Evolutionary conservation across 2,329 filamentous ascomycete genomes (phyloP), one percentile per base, ranked within the genome.

Genomic region (Fusarium circinatum): DNA sequence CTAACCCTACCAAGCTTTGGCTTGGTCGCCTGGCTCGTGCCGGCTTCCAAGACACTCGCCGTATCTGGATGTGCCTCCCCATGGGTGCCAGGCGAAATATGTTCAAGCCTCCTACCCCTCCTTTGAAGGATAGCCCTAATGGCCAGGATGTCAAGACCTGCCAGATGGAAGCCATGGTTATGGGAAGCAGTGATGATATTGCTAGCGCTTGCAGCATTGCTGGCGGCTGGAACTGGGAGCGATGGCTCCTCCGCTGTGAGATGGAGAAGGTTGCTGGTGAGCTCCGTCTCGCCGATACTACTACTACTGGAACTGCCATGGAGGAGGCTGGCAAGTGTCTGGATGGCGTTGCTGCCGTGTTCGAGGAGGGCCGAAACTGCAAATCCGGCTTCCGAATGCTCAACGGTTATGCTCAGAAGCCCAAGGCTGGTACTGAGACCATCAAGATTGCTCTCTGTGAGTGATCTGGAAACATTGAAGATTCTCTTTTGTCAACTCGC

Each of bases 151-250:
- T 83, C 36, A 81, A 82, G 59, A 85, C 85, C 17, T 83, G 87
- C 68, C 86, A 88, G 74, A 85, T 90, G 74, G 91, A 94, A 71
- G 91, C 91, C 24, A 87, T 89, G 79, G 85, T 90, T 1, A 84
- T 82, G 75, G 93, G 93, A 13, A 93, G 89, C 77, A 94, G 93
- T 1, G 89, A 91, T 56, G 89, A 91, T 79, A 89, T 92, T 20
- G 93, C 94, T 4, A 91, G 89, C 76, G 86, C 98, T 74, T 93
- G 93, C 18, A 95, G 95, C 26, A 84, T 98, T 45, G 90, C 96
- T 2, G 96, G 94, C 9, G 92, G 93, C 32, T 96, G 95, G 91
- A 91, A 92, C 81, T 99, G 95, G 96, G 96, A 99, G 88, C 93
- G 94, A 81, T 99, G 96, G 96, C 89, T 98, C 82, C 85, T 98